Evolutionary conservation across 2,329 filamentous ascomycete genomes (phyloP).

Genomic region (Pseudodiploospora longispora): DNA sequence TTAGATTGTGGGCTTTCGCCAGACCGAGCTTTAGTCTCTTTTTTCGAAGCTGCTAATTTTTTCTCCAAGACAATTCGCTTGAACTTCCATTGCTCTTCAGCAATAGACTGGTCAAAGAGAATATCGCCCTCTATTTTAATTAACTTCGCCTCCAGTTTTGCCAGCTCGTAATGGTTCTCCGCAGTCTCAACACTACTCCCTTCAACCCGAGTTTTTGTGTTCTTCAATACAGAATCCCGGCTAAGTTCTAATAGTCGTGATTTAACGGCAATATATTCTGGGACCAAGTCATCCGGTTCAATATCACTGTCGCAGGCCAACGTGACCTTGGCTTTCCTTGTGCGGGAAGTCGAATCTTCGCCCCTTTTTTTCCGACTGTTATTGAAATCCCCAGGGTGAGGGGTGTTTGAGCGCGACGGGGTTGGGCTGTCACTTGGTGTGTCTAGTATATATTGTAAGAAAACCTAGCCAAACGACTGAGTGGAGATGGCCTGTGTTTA

Average conservation of each 20-base stretch:
- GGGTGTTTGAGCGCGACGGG: slow-evolving; percentile 42
- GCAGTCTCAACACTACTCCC: no score
- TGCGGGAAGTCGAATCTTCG: slow-evolving; percentile 16
- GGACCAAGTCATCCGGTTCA: slow-evolving; percentile 66
- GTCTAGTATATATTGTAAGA: slow-evolving; percentile 23
- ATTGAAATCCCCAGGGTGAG: slow-evolving; percentile 25
- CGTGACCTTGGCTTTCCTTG: slow-evolving; percentile 25
- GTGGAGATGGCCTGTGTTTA: not conserved
- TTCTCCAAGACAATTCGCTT: slow-evolving; percentile 53
- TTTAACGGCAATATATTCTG: slow-evolving; percentile 70
- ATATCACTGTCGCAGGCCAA: slow-evolving; percentile 60
- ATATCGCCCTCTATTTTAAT: slow-evolving; percentile 70
- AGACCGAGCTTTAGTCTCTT: slow-evolving; percentile 18
- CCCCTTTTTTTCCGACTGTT: slow-evolving; percentile 27
- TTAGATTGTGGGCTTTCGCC: slow-evolving; percentile 20
- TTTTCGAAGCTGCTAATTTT: slow-evolving; percentile 46
- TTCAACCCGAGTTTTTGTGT: slow-evolving; percentile 6
- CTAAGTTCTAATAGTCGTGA: slow-evolving; percentile 52
- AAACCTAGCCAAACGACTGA: slow-evolving; percentile 6
- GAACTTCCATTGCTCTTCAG: slow-evolving; percentile 57
- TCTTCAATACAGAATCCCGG: slow-evolving; percentile 8
- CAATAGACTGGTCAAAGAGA: slow-evolving; percentile 60
- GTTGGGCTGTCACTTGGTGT: slow-evolving; percentile 42
- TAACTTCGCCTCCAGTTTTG: slow-evolving; percentile 65
- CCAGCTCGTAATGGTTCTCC: slow-evolving; percentile 31